Percentiles rank a stretch among this genome's conserved stretches.
These are phyloP conservation scores for Trichodelitschia bisporula DNA, from an alignment of 495 filamentous ascomycete species.

Conservation along the genomic window DNA sequence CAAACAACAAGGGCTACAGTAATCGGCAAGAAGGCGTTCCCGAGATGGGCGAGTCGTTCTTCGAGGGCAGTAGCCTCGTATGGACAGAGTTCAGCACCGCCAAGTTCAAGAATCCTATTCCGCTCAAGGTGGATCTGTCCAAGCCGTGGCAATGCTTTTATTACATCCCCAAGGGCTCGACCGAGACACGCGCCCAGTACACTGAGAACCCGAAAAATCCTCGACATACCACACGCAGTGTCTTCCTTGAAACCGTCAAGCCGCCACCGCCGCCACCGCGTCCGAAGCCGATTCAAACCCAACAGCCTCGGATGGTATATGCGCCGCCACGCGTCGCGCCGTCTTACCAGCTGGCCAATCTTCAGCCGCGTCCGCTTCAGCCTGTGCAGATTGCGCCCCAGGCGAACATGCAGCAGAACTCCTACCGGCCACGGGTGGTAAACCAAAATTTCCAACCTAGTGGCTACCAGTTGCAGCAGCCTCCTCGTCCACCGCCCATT, in stretches of 20 bases:
- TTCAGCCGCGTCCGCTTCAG: too few species aligned
- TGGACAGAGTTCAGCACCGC: constrained; percentile 66
- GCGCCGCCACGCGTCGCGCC: too few species aligned
- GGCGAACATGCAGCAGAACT: too few species aligned
- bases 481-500: too few species aligned
- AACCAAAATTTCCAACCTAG: too few species aligned
- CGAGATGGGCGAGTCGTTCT: constrained; percentile 30
- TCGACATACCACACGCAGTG: constrained; percentile 29
- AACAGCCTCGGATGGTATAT: too few species aligned
- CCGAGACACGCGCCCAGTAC: constrained; percentile 79
- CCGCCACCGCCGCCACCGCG: constrained; percentile 15
- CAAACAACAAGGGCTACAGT: constrained; percentile 9
- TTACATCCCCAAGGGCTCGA: constrained; percentile 69
- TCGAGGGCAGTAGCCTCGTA: constrained; percentile 30
- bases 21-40: constrained; percentile 25
- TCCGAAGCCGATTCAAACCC: constrained; percentile 9
- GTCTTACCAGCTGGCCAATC: too few species aligned
- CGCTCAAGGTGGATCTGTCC: constrained; percentile 37
- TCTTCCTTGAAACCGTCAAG: constrained; percentile 37
- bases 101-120: constrained; percentile 22
- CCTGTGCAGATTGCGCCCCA: too few species aligned
- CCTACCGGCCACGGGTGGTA: too few species aligned
- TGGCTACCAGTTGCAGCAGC: too few species aligned
- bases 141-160: constrained; percentile 62
- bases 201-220: constrained; percentile 48